phyloP scores from a whole-genome alignment of 2,329 filamentous ascomycete genomes.

The Aspergillus hiratsukae region DNA sequence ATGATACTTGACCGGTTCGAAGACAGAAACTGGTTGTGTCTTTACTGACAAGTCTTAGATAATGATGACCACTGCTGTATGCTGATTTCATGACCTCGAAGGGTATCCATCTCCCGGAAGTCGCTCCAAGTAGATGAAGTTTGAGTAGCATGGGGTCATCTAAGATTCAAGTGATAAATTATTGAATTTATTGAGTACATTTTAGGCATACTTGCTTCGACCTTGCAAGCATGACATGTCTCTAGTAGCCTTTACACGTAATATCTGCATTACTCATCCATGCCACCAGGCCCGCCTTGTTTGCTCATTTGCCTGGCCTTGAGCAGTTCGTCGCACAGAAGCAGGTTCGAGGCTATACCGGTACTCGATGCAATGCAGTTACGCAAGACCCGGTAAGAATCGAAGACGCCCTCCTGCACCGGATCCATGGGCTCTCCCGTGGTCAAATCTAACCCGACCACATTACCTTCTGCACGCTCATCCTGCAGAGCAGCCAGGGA shows the following conservation, averaged over 20 bases:
- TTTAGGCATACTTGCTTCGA: constrained; percentile 15
- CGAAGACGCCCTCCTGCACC: constrained; percentile 84
- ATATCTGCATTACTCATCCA: constrained; percentile 36
- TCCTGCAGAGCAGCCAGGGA: constrained; percentile 82
- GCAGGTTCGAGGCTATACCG: constrained; percentile 89
- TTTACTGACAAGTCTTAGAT: not conserved
- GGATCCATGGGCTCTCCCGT: constrained; percentile 95
- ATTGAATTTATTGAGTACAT: constrained; percentile 15
- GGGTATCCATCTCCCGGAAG: not conserved
- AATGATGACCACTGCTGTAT: not conserved
- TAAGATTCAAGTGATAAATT: not conserved
- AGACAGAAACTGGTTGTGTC: not conserved
- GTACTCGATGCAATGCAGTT: constrained; percentile 93
- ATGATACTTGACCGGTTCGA: not conserved
- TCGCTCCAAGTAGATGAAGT: not conserved
- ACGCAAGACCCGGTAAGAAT: constrained; percentile 90
- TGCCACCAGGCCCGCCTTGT: constrained; percentile 39
- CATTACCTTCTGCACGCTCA: constrained; percentile 75
- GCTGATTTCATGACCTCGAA: not conserved
- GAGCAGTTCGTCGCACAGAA: constrained; percentile 93
- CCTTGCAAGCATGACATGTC: constrained; percentile 20
- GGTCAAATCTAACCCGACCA: constrained; percentile 79
- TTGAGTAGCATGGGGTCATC: not conserved
- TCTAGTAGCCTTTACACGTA: constrained; percentile 15
- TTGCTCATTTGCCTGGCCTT: constrained; percentile 92